Evolutionary conservation across 805 yeast genomes (phyloP).

Genomic region (Yamadazyma endophytica): DNA sequence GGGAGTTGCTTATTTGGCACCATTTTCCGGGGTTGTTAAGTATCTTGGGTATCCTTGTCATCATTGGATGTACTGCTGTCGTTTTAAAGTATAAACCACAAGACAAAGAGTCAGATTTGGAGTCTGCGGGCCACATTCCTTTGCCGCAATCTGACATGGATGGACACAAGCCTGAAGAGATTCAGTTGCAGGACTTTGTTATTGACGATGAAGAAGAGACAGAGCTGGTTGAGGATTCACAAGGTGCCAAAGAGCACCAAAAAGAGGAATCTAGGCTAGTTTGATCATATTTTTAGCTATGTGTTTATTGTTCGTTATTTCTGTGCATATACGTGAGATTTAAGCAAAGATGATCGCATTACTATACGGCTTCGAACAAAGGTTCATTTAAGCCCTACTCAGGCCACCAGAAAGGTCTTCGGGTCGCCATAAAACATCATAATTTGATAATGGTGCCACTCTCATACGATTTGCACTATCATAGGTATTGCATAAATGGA

Average conservation of each 20-base stretch:
- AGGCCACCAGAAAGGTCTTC: too few species aligned
- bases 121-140: constrained; percentile 6
- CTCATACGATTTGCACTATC: too few species aligned
- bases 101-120: constrained; percentile 5
- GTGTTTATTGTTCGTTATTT: too few species aligned
- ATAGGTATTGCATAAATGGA: too few species aligned
- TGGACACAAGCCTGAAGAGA: constrained; percentile 13
- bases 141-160: constrained; percentile 7
- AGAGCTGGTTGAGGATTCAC: constrained; percentile 11
- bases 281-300: too few species aligned
- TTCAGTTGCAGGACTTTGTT: constrained; percentile 25
- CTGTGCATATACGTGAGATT: neutral
- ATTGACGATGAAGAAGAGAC: constrained; percentile 26
- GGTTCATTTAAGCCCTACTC: too few species aligned
- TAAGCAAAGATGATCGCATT: neutral
- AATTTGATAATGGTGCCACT: too few species aligned
- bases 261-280: neutral
- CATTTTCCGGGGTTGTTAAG: constrained; percentile 71
- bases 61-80: constrained; percentile 59
- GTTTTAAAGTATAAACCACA: constrained; percentile 29
- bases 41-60: constrained; percentile 63
- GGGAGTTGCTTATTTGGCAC: constrained; percentile 71
- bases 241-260: neutral
- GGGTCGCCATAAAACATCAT: too few species aligned
- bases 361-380: too few species aligned